Evolutionary conservation across 1,139 yeast genomes (phyloP).

Genomic region (Candida sojae): DNA sequence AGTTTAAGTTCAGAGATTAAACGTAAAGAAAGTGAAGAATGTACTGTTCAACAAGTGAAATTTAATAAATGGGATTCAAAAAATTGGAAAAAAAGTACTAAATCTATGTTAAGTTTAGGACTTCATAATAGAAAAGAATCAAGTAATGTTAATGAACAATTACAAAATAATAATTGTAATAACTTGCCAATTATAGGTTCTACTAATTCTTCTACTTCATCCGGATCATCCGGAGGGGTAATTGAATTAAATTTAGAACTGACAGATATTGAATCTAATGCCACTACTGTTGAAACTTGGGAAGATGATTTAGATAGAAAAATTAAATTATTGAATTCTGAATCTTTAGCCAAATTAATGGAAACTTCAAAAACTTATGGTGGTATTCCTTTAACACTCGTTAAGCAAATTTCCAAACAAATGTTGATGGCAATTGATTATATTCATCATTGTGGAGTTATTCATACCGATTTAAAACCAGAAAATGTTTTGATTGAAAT

Average conservation of each 20-base stretch:
- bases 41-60: constrained; percentile 13
- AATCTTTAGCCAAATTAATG: constrained; percentile 17
- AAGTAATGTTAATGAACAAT: not conserved
- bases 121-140: constrained; percentile 15
- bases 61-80: constrained; percentile 26
- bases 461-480: constrained; percentile 48
- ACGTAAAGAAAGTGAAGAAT: constrained; percentile 10
- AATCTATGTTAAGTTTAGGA: constrained; percentile 28
- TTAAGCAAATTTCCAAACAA: constrained; percentile 41
- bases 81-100: constrained; percentile 22
- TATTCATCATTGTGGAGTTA: constrained; percentile 44
- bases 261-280: constrained; percentile 11
- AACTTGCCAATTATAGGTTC: not conserved
- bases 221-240: constrained; percentile 10
- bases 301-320: constrained; percentile 11
- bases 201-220: constrained; percentile 9
- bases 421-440: constrained; percentile 40
- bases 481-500: constrained; percentile 45
- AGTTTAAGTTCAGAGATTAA: constrained; percentile 14
- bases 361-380: constrained; percentile 20
- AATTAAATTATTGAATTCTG: constrained; percentile 15
- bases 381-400: constrained; percentile 39
- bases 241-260: constrained; percentile 9
- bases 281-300: constrained; percentile 9
- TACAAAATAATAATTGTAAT: not conserved